Conservation (phyloP, 495 filamentous ascomycete species). For the Parachaetomium inaequale region DNA sequence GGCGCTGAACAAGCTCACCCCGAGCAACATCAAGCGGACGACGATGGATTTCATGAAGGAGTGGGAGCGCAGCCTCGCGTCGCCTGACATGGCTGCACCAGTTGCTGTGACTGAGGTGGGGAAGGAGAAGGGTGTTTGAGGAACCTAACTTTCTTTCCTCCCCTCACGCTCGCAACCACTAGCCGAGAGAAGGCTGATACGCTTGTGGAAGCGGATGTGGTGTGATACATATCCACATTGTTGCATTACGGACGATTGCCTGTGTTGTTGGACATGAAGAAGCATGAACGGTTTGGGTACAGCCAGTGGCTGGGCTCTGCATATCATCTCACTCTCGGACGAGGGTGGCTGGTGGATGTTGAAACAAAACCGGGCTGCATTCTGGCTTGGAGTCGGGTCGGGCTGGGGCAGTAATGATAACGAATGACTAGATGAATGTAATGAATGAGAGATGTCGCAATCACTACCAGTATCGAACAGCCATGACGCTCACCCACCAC, state of each 20-base stretch:
- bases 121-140: slow-evolving; percentile 14
- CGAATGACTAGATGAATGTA: neutral
- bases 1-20: slow-evolving; percentile 59
- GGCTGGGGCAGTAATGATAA: neutral
- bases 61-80: slow-evolving; percentile 59
- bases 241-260: too few relatives aligned
- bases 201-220: too few relatives aligned
- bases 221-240: too few relatives aligned
- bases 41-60: slow-evolving; percentile 72
- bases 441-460: neutral
- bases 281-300: too few relatives aligned
- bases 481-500: neutral
- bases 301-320: too few relatives aligned
- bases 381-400: neutral
- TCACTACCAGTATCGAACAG: neutral
- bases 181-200: too few relatives aligned
- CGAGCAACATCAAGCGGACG: slow-evolving; percentile 64
- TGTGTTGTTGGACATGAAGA: too few relatives aligned
- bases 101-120: neutral
- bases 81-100: slow-evolving; percentile 7
- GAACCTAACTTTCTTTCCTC: neutral
- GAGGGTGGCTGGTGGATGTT: neutral
- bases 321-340: too few relatives aligned
- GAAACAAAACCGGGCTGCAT: neutral
- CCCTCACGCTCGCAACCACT: too few relatives aligned